Percentiles rank a stretch among this genome's conserved stretches.
Conservation (phyloP, 2,329 filamentous ascomycete genomes). For the Penicillium sp. region DNA sequence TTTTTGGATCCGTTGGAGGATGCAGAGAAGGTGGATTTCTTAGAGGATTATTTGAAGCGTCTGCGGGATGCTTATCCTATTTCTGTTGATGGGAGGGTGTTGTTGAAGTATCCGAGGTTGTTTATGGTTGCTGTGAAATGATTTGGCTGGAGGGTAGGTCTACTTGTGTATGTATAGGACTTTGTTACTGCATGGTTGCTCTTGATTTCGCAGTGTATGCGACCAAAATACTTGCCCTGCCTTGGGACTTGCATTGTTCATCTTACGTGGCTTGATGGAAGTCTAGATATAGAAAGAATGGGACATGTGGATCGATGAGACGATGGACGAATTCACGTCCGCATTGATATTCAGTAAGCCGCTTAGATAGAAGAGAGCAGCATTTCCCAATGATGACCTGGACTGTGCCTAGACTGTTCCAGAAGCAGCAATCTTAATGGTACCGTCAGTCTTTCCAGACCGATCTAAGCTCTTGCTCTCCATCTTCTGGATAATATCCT, state of each 20-base stretch:
- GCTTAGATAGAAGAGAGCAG: not conserved
- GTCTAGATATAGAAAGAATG: not conserved
- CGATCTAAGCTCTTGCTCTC: slow-evolving; percentile 35
- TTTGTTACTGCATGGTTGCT: not conserved
- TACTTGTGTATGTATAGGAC: not conserved
- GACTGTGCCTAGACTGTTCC: not conserved
- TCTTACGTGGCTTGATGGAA: not conserved
- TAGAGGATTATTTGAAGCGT: slow-evolving; percentile 46
- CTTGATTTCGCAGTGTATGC: no score
- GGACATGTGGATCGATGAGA: not conserved
- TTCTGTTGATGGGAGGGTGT: slow-evolving; percentile 51
- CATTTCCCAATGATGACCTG: not conserved
- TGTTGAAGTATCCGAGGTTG: slow-evolving; percentile 55
- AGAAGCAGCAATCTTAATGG: slow-evolving; percentile 8
- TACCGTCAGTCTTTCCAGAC: slow-evolving; percentile 5
- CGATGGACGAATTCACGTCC: not conserved
- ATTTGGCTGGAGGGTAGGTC: not conserved
- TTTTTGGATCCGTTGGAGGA: slow-evolving; percentile 50
- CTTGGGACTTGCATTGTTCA: no score
- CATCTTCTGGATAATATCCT: slow-evolving; percentile 53
- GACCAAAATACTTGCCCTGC: no score
- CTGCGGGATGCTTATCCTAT: slow-evolving; percentile 46
- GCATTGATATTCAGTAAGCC: not conserved
- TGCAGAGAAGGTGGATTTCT: slow-evolving; percentile 43
- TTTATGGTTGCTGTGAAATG: slow-evolving; percentile 51